Evolutionary conservation across 768 basidiomycete genomes (phyloP).

Genomic region (Mycena metata): DNA sequence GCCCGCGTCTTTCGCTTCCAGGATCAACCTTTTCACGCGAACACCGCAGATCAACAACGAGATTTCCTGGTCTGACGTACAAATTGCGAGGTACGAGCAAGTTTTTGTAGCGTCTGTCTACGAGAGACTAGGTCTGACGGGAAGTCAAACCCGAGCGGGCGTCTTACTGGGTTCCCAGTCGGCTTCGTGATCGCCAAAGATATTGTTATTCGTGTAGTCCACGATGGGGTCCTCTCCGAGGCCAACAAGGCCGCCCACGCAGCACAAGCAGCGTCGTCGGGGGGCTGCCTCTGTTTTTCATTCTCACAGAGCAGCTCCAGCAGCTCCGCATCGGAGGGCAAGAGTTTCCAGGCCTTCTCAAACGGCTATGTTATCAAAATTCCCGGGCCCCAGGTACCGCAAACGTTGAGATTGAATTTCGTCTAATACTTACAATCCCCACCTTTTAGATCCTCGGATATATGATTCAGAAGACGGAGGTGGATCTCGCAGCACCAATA

Average conservation of each 20-base stretch:
- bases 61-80: constrained; percentile 31
- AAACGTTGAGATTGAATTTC: neutral
- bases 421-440: too few relatives aligned
- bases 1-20: too few relatives aligned
- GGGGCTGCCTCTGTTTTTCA: constrained; percentile 36
- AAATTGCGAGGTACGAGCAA: too few relatives aligned
- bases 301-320: constrained; percentile 26
- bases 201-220: constrained; percentile 21
- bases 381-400: constrained; percentile 40
- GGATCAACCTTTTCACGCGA: neutral
- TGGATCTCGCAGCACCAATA: constrained; percentile 40
- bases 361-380: constrained; percentile 39
- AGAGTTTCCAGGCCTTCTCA: constrained; percentile 22
- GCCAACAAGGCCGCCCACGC: neutral
- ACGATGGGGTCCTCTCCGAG: neutral
- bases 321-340: neutral
- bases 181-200: constrained; percentile 29
- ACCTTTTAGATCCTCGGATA: constrained; percentile 29
- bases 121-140: too few relatives aligned
- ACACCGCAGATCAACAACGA: constrained; percentile 25
- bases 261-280: constrained; percentile 15
- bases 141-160: too few relatives aligned
- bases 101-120: too few relatives aligned
- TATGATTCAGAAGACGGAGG: constrained; percentile 15
- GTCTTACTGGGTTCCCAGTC: constrained; percentile 25